phyloP scores from a whole-genome alignment of 495 filamentous ascomycete species.

The Daldinia grandis region DNA sequence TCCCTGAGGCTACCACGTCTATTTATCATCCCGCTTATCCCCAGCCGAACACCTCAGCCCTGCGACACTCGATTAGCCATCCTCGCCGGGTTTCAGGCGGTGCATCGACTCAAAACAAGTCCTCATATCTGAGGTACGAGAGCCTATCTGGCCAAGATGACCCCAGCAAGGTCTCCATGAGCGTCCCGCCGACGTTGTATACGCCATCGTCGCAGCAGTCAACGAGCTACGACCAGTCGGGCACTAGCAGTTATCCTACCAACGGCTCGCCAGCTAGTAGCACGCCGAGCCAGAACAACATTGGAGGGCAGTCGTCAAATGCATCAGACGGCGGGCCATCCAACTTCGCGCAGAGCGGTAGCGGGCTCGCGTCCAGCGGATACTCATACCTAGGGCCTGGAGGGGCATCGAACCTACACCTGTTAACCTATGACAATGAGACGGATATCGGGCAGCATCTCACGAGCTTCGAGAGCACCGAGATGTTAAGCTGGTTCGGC shows the following conservation, averaged over 20 bases:
- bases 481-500: slow-evolving; percentile 72
- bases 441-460: slow-evolving; percentile 54
- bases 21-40: slow-evolving; percentile 58
- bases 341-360: slow-evolving; percentile 51
- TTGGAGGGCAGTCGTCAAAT: slow-evolving; percentile 5
- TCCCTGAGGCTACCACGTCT: slow-evolving; percentile 51
- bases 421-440: slow-evolving; percentile 48
- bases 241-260: slow-evolving; percentile 20
- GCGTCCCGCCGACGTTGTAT: slow-evolving; percentile 41
- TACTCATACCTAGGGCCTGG: slow-evolving; percentile 53
- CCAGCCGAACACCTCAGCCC: slow-evolving; percentile 55
- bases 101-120: slow-evolving; percentile 49
- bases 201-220: slow-evolving; percentile 47
- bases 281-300: slow-evolving; percentile 34
- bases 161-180: slow-evolving; percentile 43
- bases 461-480: slow-evolving; percentile 74
- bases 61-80: slow-evolving; percentile 54
- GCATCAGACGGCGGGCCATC: slow-evolving; percentile 40
- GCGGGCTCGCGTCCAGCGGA: slow-evolving; percentile 50
- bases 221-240: slow-evolving; percentile 42
- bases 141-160: slow-evolving; percentile 43
- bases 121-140: slow-evolving; percentile 51
- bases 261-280: slow-evolving; percentile 48
- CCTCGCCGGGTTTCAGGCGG: slow-evolving; percentile 51
- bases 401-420: slow-evolving; percentile 44